Evolutionary conservation across 768 basidiomycete species (phyloP), one percentile per base, ranked within the genome.

Genomic region (Suillus alpinus): DNA sequence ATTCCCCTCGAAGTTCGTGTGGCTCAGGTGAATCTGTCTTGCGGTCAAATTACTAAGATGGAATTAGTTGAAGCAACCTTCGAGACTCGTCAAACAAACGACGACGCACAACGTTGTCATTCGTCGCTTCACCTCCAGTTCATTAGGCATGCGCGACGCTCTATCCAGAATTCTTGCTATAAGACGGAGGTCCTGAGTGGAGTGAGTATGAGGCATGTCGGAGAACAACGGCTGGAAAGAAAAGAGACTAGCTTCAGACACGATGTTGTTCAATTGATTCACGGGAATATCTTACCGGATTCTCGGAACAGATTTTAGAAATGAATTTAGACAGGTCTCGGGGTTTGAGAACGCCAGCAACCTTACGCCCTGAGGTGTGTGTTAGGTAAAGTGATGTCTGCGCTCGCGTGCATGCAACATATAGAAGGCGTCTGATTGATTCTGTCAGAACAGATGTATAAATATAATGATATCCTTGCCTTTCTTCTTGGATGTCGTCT

Each of bases 361-460:
- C 73, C 75, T 80, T 82, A 20, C 89, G 79, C 50, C 76, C 75
- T 10, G 69, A 68, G 8, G 79, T 73, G 63, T 85, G 76, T 1
- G 82, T 77, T 32, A 91, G 69, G 69, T 89, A 88, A 13, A 92
- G 74, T 8, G 92, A 78, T 12, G 78, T 77, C 68, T 94, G 89
- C 0, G 93, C 93, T 10, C 94, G 83, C 6, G 94, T 95, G 73
- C 91, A 94, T 0, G 91, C 94, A 8, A 95, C 94, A 68, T 94
- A 95, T 16, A 94, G 81, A 59, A 95, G 73, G 13, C 94, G 88
- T 59, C 93, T 93, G 16, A 10, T 39, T 32, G 6, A 57, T 26
- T 56, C 31, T 18, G 41, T 47, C 10, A 16, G n/a, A n/a, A 55
- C 37, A n/a, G 16, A 36, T 36, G 4, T 5, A 37, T n/a, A 9